Evolutionary conservation across 805 yeast species (phyloP), one percentile per base, ranked within the genome.

Genomic region (Candida sphagnicola): DNA sequence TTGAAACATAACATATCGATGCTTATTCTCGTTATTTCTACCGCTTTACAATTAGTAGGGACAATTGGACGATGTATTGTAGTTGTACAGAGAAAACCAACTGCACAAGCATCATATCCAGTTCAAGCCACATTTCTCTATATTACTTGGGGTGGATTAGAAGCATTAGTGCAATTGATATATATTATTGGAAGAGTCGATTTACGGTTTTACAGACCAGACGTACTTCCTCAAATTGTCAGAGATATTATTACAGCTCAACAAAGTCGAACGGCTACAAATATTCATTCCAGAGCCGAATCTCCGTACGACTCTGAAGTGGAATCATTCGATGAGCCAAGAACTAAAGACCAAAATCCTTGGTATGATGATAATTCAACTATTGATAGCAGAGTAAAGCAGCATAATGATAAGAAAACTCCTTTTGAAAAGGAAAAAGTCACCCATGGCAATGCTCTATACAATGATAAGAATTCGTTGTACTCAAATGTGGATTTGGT

Each of bases 121-220:
- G 24, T 21, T 51, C 24, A 29, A 43, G 77, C 80, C 8, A 77
- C 73, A 28, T 80, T 77, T 21, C 73, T 79, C 78, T 83, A 81
- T 57, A 64, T 79, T 25, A 64, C 78, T 48, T 82, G 83, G 75
- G 88, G 89, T 30, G 74, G 70, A 6, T 61, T 80, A 33, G 90
- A 83, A 61, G 62, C 70, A 0, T 47, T 79, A 16, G 75, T 78
- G 42, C 73, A 78, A 42, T 40, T 75, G 8, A 44, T 80, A 26
- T 80, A 77, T 54, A 54, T 83, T 37, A 49, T 78, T 31, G 76
- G 78, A n/a, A 70, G 91, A 55, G 75, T 80, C 32, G 90, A 83
- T 56, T 65, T 83, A 51, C 70, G 90, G 54, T 83, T 83, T 62
- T 83, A 83, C 70, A 77, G 85, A 59, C 89, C 90, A 14, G 88